Percentiles rank a stretch among this genome's conserved stretches.
phyloP scores from a whole-genome alignment of 2,329 filamentous ascomycete species.

The Colletotrichum sp. region DNA sequence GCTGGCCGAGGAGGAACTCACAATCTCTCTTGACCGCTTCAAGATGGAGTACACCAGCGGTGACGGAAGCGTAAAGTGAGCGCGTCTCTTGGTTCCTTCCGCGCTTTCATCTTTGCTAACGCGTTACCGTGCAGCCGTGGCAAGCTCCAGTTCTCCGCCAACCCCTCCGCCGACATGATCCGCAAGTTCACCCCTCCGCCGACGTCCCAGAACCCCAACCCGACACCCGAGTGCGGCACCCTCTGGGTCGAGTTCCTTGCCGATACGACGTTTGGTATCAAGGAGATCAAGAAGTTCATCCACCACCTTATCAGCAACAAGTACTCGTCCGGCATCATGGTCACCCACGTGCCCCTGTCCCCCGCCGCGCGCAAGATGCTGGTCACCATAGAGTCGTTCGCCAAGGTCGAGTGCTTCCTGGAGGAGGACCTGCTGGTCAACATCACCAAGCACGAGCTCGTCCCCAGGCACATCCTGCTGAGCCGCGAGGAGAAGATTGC shows the following conservation, averaged over 20 bases:
- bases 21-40: conserved; percentile 86
- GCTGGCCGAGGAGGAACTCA: conserved; percentile 86
- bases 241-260: conserved; percentile 94
- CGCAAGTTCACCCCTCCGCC: conserved; percentile 79
- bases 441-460: conserved; percentile 96
- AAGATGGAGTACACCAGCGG: conserved; percentile 71
- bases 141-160: conserved; percentile 87
- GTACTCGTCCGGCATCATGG: conserved; percentile 89
- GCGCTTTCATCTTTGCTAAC: neutral
- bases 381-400: conserved; percentile 74
- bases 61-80: conserved; percentile 80
- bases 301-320: conserved; percentile 79
- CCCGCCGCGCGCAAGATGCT: conserved; percentile 88
- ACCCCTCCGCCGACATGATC: conserved; percentile 84
- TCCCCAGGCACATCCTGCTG: conserved; percentile 90
- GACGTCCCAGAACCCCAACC: conserved; percentile 72
- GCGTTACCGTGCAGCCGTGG: conserved; percentile 65
- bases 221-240: conserved; percentile 77
- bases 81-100: neutral
- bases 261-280: conserved; percentile 83
- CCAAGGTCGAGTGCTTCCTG: conserved; percentile 91
- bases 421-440: conserved; percentile 97
- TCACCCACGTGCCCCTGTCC: conserved; percentile 83
- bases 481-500: conserved; percentile 89
- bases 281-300: conserved; percentile 90